A percentile compares a stretch with the other conserved stretches of the same genome.
phyloP scores from a whole-genome alignment of 345 rosid species.

The Salix viminalis region DNA sequence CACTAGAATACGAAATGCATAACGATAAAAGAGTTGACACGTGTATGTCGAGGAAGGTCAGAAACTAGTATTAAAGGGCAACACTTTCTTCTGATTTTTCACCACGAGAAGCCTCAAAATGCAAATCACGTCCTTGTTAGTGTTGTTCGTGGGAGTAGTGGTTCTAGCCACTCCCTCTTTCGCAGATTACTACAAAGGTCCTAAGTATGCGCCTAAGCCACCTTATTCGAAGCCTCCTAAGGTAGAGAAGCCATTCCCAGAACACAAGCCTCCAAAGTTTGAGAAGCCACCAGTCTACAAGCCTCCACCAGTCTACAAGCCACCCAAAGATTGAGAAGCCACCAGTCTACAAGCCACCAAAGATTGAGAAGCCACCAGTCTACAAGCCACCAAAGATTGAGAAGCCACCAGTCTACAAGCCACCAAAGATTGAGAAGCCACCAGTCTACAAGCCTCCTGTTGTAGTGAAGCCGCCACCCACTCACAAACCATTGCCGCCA shows the following conservation, averaged over 20 bases:
- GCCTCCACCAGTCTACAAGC: constrained; percentile 16
- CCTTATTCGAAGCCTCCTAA: background rate
- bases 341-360: too few relatives aligned
- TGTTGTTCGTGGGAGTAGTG: constrained; percentile 24
- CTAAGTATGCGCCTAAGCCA: background rate
- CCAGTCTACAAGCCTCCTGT: background rate
- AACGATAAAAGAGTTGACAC: background rate
- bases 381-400: background rate
- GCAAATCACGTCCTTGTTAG: constrained; percentile 15
- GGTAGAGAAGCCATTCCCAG: background rate
- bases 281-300: constrained; percentile 12
- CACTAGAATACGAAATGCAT: background rate
- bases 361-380: too few relatives aligned
- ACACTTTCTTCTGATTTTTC: background rate
- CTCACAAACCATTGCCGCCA: too few relatives aligned
- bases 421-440: too few relatives aligned
- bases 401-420: too few relatives aligned
- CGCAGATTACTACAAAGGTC: background rate
- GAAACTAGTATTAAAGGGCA: constrained; percentile 12
- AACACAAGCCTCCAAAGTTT: background rate
- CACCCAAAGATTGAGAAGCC: background rate
- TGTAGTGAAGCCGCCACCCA: background rate
- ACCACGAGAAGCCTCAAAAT: constrained; percentile 9
- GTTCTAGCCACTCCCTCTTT: constrained; percentile 22
- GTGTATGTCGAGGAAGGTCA: background rate